Base-by-base conservation (phyloP, 2,329 filamentous ascomycete genomes). In the Lasiodiplodia gonubiensis region DNA sequence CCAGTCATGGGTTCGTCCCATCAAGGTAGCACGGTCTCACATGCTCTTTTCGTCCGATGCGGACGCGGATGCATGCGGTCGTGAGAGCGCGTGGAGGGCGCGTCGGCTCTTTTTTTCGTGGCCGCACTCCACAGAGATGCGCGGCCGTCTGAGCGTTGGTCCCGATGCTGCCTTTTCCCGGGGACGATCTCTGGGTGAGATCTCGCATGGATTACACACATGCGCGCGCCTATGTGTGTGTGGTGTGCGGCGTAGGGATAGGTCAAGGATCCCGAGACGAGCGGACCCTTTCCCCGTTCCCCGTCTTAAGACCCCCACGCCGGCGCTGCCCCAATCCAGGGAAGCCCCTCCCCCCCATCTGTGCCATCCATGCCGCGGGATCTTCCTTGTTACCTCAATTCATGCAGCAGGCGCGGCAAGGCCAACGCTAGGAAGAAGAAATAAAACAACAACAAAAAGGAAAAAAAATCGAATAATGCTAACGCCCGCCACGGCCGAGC, bases 271-370 rank as follows among this genome's bases (percentile, higher is more conserved):
- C 55, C n/a, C 42, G 42, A 46, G 42, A 46, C 42, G 42, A n/a
- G 37, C 55, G 55, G 55, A 59, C 35, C 35, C 55, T 59, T 46
- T 27, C 55, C 55, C 55, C 33, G 21, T 59, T 59, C 55, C 54
- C 54, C 54, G 54, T 27, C 35, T 21, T 8, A 8, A 51, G 23
- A 54, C 52, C 23, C 39, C 39, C 39, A 42, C 39, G 39, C 39
- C 16, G 14, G 16, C 39, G 39, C 18, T 18, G 39, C 10, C 30
- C 30, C 30, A 33, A 33, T 33, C 30, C 39, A 46, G 16, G 39
- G 16, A 16, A 18, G 12, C 51, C 21, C 23, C 2, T 3, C 51
- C 10, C 30, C 53, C 53, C 53, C 53, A 55, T 55, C 53, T 55
- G 53, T 55, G 53, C 53, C 53, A 55, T 23, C 53, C 53, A 55